Base-by-base conservation (phyloP, 257 asterid species). In the Solanum clarkiae region DNA sequence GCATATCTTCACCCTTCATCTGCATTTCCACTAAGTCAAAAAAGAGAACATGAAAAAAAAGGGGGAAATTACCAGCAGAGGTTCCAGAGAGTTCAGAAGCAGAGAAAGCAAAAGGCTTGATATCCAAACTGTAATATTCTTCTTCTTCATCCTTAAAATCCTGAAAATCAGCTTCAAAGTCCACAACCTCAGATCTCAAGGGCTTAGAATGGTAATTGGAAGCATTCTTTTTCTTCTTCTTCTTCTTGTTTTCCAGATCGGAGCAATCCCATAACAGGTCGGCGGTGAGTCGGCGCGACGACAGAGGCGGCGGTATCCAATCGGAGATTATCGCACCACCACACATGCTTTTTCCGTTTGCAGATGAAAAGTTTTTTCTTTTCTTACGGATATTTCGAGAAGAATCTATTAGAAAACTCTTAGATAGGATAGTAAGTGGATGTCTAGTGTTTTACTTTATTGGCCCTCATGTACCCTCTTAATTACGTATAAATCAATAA, bases 261-360 rank as follows among this genome's bases (percentile, higher is more conserved):
- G 92, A 86, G 66, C 86, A 83, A 40, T 94, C 98, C 99, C 98
- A 96, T 0, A 94, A 93, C 88, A 93, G 84, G 13, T 94, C 94
- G 54, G 97, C 93, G 18, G 98, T 96, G 56, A 96, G 90, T 84
- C 92, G 90, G 59, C 92, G 90, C 47, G 98, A 92, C 51, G 93
- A 74, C 62, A 92, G 90, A 93, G 86, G 85, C 85, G 94, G 95
- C 84, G 90, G 84, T 59, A 60, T 75, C 13, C 87, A 59, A 17
- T 92, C 98, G 56, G 98, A 93, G 49, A 94, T 93, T 22, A 93
- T 92, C 12, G 99, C 95, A 82, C 99, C 99, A 17, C 98, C 98
- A 90, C 99, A 96, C 99, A 96, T 92, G 71, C 88, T 88, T 60
- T 77, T 22, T 11, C 36, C 1, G 42, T 10, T 70, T 4, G 22